These are phyloP conservation scores for Kuraishia borneana DNA, from an alignment of 805 yeast species.

Conservation along the genomic window DNA sequence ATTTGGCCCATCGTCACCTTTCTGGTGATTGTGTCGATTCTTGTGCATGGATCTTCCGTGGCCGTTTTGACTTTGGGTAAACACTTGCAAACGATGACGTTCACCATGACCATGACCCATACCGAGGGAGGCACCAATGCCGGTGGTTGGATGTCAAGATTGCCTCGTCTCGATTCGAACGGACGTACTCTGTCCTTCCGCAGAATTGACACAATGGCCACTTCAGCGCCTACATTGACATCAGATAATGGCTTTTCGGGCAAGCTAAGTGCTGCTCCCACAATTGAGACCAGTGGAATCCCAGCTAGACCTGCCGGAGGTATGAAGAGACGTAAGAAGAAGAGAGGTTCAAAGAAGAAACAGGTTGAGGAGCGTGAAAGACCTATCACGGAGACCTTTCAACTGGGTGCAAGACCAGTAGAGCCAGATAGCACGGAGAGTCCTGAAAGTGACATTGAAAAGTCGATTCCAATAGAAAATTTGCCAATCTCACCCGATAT, in stretches of 20 bases:
- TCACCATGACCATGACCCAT: slow-evolving; percentile 81
- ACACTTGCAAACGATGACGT: slow-evolving; percentile 82
- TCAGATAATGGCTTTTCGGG: slow-evolving; percentile 9
- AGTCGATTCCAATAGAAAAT: slow-evolving; percentile 8
- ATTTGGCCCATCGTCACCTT: slow-evolving; percentile 45
- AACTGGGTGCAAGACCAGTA: slow-evolving; percentile 8
- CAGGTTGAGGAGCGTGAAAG: slow-evolving; percentile 17
- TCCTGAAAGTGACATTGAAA: slow-evolving; percentile 17
- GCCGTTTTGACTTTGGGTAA: slow-evolving; percentile 62
- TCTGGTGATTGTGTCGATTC: slow-evolving; percentile 39
- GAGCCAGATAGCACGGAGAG: not conserved
- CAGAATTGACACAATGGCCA: slow-evolving; percentile 61
- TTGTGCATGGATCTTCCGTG: slow-evolving; percentile 54
- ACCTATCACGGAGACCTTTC: slow-evolving; percentile 21
- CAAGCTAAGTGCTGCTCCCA: slow-evolving; percentile 4
- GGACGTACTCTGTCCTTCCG: slow-evolving; percentile 76
- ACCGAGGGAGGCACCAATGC: slow-evolving; percentile 42
- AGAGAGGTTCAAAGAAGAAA: slow-evolving; percentile 9
- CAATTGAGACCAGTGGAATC: slow-evolving; percentile 14
- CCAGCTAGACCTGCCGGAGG: slow-evolving; percentile 70
- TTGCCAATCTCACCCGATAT: no score
- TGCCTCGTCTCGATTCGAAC: slow-evolving; percentile 64
- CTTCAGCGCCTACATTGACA: slow-evolving; percentile 11
- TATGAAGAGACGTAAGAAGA: slow-evolving; percentile 33
- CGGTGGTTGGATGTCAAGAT: slow-evolving; percentile 72